Base-by-base conservation (phyloP, 192 early-diverging fungal species). In the Lunasporangiospora selenospora region DNA sequence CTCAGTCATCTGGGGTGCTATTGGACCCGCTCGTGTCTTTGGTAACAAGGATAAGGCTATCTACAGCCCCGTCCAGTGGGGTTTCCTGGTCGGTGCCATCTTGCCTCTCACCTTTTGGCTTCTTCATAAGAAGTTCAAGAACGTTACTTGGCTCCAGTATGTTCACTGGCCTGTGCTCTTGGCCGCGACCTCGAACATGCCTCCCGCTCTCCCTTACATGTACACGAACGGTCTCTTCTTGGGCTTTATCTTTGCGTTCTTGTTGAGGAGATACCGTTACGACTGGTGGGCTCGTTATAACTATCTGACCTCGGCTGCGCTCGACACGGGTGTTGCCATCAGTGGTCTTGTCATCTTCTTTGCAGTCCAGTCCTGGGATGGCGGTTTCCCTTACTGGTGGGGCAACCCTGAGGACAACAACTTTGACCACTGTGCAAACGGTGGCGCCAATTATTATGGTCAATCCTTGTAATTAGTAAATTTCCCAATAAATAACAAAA, bases 1-100 rank as follows among this genome's bases (percentile, higher is more conserved):
- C 19, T 87, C 81, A 13, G 75, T 84, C 24, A 85, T 93, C 48
- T 93, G 90, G 90, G 92, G 92, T 8, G 80, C 85, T 6, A 88
- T 93, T 55, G 88, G 86, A 21, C 88, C 92, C 6, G 50, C 42
- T n/a, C 75, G 82, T 5, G 83, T 92, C 75, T 92, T 91, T 55
- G 77, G 66, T 7, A 10, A 21, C 36, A 43, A 37, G 15, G 71
- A 62, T n/a, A 62, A 65, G 8, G 63, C 65, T 9, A 52, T 61
- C 7, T 85, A 85, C 52, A 53, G 50, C 6, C 10, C 76, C 6
- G 62, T 76, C 19, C 55, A 76, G 21, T 78, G 50, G 23, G 76
- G 78, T 37, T 80, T 85, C 69, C 61, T 86, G 10, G 65, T 82
- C 16, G 87, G 87, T 8, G 62, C 69, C 18, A 8, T 87, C n/a